Percentiles rank a stretch among this genome's conserved stretches.
Conservation (phyloP, 75 land plant species). For the Pseudotsuga menziesii region DNA sequence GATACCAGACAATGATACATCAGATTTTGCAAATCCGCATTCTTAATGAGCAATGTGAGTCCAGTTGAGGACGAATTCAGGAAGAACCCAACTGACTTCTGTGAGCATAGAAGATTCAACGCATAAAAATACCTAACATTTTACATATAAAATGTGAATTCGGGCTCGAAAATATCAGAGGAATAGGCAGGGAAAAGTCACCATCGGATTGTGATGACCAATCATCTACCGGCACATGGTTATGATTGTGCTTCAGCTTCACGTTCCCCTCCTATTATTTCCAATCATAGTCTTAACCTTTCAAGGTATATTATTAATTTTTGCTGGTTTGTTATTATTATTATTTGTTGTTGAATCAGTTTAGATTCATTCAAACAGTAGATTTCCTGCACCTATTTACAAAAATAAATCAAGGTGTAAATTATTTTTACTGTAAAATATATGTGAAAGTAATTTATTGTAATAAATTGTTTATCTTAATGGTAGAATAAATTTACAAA, state of each 20-base stretch:
- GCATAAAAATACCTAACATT: not conserved
- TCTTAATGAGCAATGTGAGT: not conserved
- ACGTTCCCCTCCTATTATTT: not conserved
- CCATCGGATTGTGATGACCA: not conserved
- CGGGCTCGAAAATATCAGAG: not conserved
- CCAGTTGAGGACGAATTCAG: not conserved
- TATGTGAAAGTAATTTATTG: no score
- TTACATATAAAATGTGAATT: not conserved
- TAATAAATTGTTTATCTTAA: no score
- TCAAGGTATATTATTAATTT: no score
- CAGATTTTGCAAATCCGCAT: not conserved
- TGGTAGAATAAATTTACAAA: no score
- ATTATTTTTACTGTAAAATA: no score
- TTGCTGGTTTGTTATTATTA: no score
- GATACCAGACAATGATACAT: no score
- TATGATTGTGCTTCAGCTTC: conserved; percentile 2
- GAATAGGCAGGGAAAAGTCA: not conserved
- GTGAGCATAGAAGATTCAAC: not conserved
- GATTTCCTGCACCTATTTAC: no score
- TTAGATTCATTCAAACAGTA: no score
- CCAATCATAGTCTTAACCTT: no score
- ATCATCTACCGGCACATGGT: not conserved
- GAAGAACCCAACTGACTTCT: not conserved
- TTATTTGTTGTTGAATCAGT: no score
- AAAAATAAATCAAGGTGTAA: no score